Percentiles rank a stretch among this genome's conserved stretches.
Evolutionary conservation across 306 rosid species (phyloP).

Genomic region (Lotus japonicus): DNA sequence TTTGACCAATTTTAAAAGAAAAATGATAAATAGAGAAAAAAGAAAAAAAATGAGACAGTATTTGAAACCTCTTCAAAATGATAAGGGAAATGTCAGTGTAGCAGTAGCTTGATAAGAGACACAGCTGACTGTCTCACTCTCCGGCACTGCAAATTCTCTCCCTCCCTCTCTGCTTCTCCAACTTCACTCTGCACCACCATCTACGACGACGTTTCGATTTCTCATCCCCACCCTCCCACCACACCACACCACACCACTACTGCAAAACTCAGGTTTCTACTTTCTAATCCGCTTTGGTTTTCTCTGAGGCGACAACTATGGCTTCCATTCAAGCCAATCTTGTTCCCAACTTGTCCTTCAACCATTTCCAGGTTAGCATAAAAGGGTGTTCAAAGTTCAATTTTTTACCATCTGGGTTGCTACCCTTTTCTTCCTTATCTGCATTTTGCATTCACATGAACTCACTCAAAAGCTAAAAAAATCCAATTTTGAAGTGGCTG

Average conservation of each 20-base stretch:
- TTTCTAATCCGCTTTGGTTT: background rate
- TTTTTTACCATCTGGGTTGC: background rate
- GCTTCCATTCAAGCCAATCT: constrained; percentile 36
- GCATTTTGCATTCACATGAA: background rate
- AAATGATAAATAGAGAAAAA: background rate
- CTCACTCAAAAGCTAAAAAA: background rate
- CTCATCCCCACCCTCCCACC: background rate
- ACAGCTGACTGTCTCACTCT: background rate
- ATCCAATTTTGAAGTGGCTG: background rate
- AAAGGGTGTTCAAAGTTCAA: constrained; percentile 9
- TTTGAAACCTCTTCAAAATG: background rate
- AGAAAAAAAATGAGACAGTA: background rate
- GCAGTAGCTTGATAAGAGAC: background rate
- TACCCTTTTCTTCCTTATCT: constrained; percentile 3
- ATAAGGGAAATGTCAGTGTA: constrained; percentile 11
- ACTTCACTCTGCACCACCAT: background rate
- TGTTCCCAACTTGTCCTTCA: constrained; percentile 45
- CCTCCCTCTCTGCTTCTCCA: background rate
- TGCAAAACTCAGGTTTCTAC: background rate
- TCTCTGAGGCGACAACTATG: background rate
- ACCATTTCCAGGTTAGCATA: constrained; percentile 45
- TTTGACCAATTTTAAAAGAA: too few species aligned
- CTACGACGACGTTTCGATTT: background rate
- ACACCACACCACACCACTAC: too few species aligned
- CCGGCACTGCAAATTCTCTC: background rate